A percentile compares a stretch with the other conserved stretches of the same genome.
Evolutionary conservation across 2,329 filamentous ascomycete species (phyloP).

Genomic region (Ilyonectria mors-panacis): DNA sequence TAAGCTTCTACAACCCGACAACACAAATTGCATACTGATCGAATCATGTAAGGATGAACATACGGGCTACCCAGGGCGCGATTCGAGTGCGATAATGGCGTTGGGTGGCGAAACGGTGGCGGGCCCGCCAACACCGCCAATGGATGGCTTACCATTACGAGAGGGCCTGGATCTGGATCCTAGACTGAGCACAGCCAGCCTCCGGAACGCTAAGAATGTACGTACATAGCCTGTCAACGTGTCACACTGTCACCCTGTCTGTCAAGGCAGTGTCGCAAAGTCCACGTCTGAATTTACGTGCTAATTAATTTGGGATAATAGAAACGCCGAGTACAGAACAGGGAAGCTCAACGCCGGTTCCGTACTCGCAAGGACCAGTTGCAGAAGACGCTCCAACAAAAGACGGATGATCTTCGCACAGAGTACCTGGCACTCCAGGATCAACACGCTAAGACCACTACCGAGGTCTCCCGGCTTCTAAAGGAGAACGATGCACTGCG

Average conservation of each 20-base stretch:
- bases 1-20: background rate
- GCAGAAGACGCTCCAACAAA: slow-evolving; percentile 21
- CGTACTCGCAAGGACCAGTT: slow-evolving; percentile 24
- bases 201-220: slow-evolving; percentile 16
- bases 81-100: background rate
- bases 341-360: slow-evolving; percentile 28
- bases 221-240: background rate
- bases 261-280: too few relatives aligned
- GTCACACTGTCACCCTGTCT: too few relatives aligned
- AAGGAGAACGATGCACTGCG: slow-evolving; percentile 28
- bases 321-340: slow-evolving; percentile 26
- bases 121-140: slow-evolving; percentile 4
- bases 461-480: slow-evolving; percentile 14
- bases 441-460: slow-evolving; percentile 15
- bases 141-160: background rate
- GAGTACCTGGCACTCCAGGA: slow-evolving; percentile 17
- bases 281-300: background rate
- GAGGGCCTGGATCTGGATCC: slow-evolving; percentile 4
- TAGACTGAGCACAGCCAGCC: background rate
- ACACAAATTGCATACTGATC: background rate
- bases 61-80: slow-evolving; percentile 3
- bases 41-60: background rate
- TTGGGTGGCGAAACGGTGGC: slow-evolving; percentile 1
- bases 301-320: slow-evolving; percentile 14
- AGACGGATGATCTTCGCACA: slow-evolving; percentile 14